Conservation (phyloP, 192 early-diverging fungal genomes). For the Lunasporangiospora selenospora region DNA sequence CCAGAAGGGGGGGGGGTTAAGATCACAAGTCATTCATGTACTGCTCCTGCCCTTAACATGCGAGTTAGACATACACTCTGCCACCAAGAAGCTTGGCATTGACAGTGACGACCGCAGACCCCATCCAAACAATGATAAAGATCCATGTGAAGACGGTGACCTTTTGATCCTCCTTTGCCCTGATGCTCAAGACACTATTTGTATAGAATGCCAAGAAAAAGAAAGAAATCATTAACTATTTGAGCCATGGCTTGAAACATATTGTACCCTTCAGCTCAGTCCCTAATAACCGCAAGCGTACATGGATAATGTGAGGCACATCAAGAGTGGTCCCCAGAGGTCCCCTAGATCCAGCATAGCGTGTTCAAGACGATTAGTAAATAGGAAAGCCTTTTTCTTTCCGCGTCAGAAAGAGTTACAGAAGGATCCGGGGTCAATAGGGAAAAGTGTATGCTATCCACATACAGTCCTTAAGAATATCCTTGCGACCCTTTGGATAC, state of each 20-base stretch:
- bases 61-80: constrained; percentile 68
- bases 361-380: neutral
- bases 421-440: constrained; percentile 30
- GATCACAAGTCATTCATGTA: too few relatives aligned
- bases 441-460: neutral
- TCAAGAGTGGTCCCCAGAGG: constrained; percentile 95
- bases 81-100: constrained; percentile 97
- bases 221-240: neutral
- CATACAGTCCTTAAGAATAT: constrained; percentile 79
- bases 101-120: constrained; percentile 93
- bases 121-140: constrained; percentile 95
- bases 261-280: too few relatives aligned
- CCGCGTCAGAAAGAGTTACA: constrained; percentile 50
- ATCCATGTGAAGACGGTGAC: constrained; percentile 89
- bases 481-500: constrained; percentile 65
- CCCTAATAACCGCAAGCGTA: constrained; percentile 53
- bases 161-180: constrained; percentile 80
- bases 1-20: too few relatives aligned
- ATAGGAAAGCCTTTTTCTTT: constrained; percentile 47
- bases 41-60: too few relatives aligned
- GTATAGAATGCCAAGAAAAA: neutral
- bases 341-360: constrained; percentile 71
- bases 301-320: constrained; percentile 92
- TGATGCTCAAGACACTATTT: constrained; percentile 76
- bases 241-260: constrained; percentile 6